These are phyloP conservation scores for Garcia nutans DNA, from an alignment of 345 rosid genomes.

Conservation along the genomic window DNA sequence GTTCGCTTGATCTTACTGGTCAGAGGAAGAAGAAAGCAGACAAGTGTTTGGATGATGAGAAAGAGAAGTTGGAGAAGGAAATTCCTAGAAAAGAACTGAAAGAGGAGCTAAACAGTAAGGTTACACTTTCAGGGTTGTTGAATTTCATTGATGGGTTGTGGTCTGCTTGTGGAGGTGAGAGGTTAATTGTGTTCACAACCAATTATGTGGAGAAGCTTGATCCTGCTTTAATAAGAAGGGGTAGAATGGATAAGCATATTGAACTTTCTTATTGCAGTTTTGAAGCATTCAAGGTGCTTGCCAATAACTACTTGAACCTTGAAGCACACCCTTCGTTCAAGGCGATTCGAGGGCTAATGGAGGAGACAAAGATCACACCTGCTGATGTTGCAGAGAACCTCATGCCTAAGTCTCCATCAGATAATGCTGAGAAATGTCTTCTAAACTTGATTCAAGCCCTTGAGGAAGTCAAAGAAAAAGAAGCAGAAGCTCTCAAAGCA, in stretches of 20 bases:
- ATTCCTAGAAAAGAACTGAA: slow-evolving; percentile 23
- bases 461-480: slow-evolving; percentile 26
- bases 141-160: slow-evolving; percentile 72
- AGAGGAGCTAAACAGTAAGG: slow-evolving; percentile 39
- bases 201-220: slow-evolving; percentile 63
- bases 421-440: slow-evolving; percentile 37
- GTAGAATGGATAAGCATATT: slow-evolving; percentile 62
- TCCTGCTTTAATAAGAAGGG: slow-evolving; percentile 69
- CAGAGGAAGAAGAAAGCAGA: slow-evolving; percentile 43
- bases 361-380: slow-evolving; percentile 41
- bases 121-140: slow-evolving; percentile 64
- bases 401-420: slow-evolving; percentile 46
- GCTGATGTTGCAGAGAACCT: slow-evolving; percentile 57
- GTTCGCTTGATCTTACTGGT: slow-evolving; percentile 58
- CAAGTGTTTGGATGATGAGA: slow-evolving; percentile 28
- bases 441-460: slow-evolving; percentile 41
- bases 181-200: slow-evolving; percentile 60
- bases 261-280: slow-evolving; percentile 49
- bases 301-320: slow-evolving; percentile 43
- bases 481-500: slow-evolving; percentile 12
- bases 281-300: slow-evolving; percentile 47
- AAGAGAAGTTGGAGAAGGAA: slow-evolving; percentile 33
- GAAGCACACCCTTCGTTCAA: slow-evolving; percentile 39
- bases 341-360: slow-evolving; percentile 23
- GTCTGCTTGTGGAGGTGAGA: slow-evolving; percentile 72